Base-by-base conservation (phyloP, 2,329 filamentous ascomycete genomes). In the Exophiala sp. region DNA sequence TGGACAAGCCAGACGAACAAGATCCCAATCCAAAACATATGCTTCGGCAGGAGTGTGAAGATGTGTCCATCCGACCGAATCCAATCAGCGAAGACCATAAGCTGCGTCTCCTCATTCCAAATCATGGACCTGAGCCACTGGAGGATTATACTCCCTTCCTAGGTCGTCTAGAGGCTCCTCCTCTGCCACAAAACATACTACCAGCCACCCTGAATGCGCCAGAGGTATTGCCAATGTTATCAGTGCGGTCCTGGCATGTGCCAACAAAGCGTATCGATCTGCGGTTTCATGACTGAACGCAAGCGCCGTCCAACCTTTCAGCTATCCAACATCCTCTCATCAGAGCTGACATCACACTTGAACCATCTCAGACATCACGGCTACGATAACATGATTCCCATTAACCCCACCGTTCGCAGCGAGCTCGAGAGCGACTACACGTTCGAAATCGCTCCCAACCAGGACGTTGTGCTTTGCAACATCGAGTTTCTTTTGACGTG, bases 121-220 rank as follows among this genome's bases (percentile, higher is more conserved):
- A 11, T 18, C 35, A 48, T 9, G 48, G 20, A n/a, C 51, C 54
- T 1, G 48, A 50, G 18, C 41, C n/a, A 6, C 24, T 60, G 29
- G 47, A 55, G n/a, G 40, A 46, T 6, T 58, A 40, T 32, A 39
- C 48, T 12, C 20, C 36, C 16, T 49, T 58, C 39, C 11, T 60
- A 11, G 49, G 57, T 52, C 52, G 55, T 32, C 14, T 61, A 10
- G 58, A 61, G 32, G 24, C 47, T 16, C 36, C 34, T 48, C 45
- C 44, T 20, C 54, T 43, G 32, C 44, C 35, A 4, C 32, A 41
- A 20, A 43, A 51, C 34, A 20, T 44, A 4, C 55, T 52, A 16
- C 29, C 43, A 12, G 46, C 48, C 12, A 40, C 52, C 14, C 18
- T 59, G 44, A 55, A 50, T 33, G 39, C 45, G 34, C 49, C 56